Percentiles rank a stretch among this genome's conserved stretches.
Conservation (phyloP, 1,284 basidiomycete genomes). For the Trametes polyzona region DNA sequence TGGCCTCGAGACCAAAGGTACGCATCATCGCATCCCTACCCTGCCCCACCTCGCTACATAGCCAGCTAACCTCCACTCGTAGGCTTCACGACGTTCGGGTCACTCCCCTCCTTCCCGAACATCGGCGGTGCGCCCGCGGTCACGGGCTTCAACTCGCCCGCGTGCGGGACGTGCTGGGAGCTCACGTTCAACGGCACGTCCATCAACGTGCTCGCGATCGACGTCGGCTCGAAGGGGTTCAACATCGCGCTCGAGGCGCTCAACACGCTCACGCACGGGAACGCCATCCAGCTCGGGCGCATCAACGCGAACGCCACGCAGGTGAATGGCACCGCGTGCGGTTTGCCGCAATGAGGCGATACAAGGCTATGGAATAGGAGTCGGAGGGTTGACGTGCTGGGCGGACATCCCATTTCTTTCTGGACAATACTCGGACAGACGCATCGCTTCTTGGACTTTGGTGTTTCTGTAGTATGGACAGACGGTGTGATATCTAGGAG, state of each 20-base stretch:
- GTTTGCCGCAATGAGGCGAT: background rate
- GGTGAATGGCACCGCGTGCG: conserved; percentile 17
- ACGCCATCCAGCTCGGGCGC: conserved; percentile 21
- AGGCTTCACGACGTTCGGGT: conserved; percentile 50
- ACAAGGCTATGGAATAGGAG: background rate
- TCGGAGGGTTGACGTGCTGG: background rate
- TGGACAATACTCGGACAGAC: background rate
- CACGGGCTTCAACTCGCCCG: conserved; percentile 43
- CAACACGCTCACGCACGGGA: conserved; percentile 27
- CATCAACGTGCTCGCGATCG: conserved; percentile 47
- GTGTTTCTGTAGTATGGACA: background rate
- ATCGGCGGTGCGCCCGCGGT: conserved; percentile 51
- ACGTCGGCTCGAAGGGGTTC: conserved; percentile 42
- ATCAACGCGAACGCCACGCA: conserved; percentile 23
- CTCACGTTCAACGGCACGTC: conserved; percentile 41
- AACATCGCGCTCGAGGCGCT: conserved; percentile 31
- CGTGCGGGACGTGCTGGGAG: conserved; percentile 53
- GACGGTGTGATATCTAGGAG: background rate
- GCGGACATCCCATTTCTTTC: background rate
- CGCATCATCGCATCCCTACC: background rate
- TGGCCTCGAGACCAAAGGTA: conserved; percentile 41
- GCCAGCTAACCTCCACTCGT: background rate
- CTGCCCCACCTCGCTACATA: background rate
- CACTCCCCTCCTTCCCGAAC: conserved; percentile 52
- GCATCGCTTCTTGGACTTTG: background rate